phyloP scores from a whole-genome alignment of 2,329 filamentous ascomycete species.

The Hypoxylon sp. region DNA sequence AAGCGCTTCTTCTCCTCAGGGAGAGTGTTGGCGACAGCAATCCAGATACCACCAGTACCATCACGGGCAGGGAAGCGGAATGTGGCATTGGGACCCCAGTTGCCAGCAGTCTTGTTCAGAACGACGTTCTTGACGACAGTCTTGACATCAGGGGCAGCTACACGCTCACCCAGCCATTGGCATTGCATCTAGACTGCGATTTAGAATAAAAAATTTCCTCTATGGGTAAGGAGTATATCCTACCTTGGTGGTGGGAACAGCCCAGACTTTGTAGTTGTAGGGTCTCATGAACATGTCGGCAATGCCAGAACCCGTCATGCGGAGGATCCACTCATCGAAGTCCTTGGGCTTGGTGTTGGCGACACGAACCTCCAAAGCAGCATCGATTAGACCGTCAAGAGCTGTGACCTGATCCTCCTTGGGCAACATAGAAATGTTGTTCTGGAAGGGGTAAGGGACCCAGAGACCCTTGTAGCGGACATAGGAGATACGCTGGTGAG shows the following conservation, averaged over 20 bases:
- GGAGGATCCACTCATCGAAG: slow-evolving; percentile 98
- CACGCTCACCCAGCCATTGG: slow-evolving; percentile 97
- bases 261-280: slow-evolving; percentile 99
- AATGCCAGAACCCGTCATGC: slow-evolving; percentile 90
- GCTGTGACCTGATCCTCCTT: slow-evolving; percentile 97
- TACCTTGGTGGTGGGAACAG: slow-evolving; percentile 96
- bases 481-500: slow-evolving; percentile 98
- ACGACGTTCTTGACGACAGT: slow-evolving; percentile 93
- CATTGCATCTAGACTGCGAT: slow-evolving; percentile 88
- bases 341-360: slow-evolving; percentile 92
- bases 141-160: slow-evolving; percentile 97
- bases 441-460: slow-evolving; percentile 99
- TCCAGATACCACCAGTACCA: slow-evolving; percentile 99
- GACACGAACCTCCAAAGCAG: slow-evolving; percentile 87
- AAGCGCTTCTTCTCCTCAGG: slow-evolving; percentile 93
- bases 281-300: slow-evolving; percentile 98
- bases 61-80: slow-evolving; percentile 98
- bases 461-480: slow-evolving; percentile 96
- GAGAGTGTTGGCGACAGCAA: slow-evolving; percentile 92
- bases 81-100: slow-evolving; percentile 98
- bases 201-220: slow-evolving; percentile 39
- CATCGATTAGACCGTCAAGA: slow-evolving; percentile 96
- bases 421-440: slow-evolving; percentile 98
- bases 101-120: slow-evolving; percentile 93
- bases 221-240: slow-evolving; percentile 45